Evolutionary conservation across 306 rosid genomes (phyloP).

Genomic region (Carpinus viminea): DNA sequence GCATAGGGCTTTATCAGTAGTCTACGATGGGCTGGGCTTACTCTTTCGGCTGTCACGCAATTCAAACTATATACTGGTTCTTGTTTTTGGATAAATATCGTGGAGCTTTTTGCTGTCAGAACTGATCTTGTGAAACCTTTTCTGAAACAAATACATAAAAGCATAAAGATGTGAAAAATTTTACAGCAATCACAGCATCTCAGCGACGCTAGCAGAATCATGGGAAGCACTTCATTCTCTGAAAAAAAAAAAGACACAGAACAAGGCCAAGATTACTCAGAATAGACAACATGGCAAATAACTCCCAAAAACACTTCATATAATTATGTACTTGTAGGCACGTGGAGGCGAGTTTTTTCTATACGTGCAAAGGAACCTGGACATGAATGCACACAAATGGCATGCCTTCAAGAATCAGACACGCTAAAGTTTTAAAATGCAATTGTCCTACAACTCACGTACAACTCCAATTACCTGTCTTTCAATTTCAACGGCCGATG

Average conservation of each 20-base stretch:
- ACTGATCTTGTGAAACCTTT: not conserved
- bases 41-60: not conserved
- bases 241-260: slow-evolving; percentile 31
- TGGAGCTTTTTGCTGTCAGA: not conserved
- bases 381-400: not conserved
- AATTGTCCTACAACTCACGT: not conserved
- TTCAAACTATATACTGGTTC: not conserved
- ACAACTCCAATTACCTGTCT: slow-evolving; percentile 59
- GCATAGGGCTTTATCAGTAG: not conserved
- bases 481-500: slow-evolving; percentile 74
- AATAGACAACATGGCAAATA: not conserved
- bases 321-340: not conserved
- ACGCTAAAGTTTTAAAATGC: not conserved
- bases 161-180: not conserved
- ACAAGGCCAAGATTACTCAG: slow-evolving; percentile 20
- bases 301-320: not conserved
- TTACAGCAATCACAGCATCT: slow-evolving; percentile 3
- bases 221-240: slow-evolving; percentile 97
- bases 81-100: not conserved
- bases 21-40: not conserved
- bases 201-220: slow-evolving; percentile 36
- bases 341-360: not conserved
- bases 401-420: not conserved
- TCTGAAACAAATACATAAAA: slow-evolving; percentile 19
- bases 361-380: not conserved